phyloP scores from a whole-genome alignment of 805 yeast species.

The Hanseniaspora clermontiae region DNA sequence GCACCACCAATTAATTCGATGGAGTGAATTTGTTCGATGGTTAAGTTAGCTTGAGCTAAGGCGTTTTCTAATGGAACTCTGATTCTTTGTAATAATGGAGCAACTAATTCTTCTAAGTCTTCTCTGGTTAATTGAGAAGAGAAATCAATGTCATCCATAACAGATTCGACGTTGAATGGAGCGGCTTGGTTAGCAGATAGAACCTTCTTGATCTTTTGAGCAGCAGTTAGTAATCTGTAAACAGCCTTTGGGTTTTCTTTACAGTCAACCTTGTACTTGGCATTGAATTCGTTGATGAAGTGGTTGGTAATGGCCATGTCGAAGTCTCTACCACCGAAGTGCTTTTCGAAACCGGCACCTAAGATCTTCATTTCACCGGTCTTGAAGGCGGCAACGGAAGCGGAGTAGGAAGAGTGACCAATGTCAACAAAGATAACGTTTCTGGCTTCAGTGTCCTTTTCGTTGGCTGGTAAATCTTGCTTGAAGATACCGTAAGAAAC shows the following conservation, averaged over 20 bases:
- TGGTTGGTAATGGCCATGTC: slow-evolving; percentile 89
- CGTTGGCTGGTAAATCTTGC: slow-evolving; percentile 76
- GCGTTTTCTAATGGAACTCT: slow-evolving; percentile 70
- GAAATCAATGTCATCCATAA: slow-evolving; percentile 94
- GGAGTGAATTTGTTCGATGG: slow-evolving; percentile 65
- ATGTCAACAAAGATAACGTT: slow-evolving; percentile 88
- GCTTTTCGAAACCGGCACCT: slow-evolving; percentile 86
- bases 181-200: slow-evolving; percentile 91
- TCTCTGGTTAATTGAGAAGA: slow-evolving; percentile 80
- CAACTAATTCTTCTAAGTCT: slow-evolving; percentile 78
- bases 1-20: slow-evolving; percentile 97
- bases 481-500: slow-evolving; percentile 98
- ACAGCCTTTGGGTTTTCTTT: slow-evolving; percentile 86
- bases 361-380: slow-evolving; percentile 90
- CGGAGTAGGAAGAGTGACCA: slow-evolving; percentile 92
- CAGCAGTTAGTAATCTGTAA: slow-evolving; percentile 80
- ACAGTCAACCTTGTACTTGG: slow-evolving; percentile 87
- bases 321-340: slow-evolving; percentile 96
- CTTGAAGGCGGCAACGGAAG: slow-evolving; percentile 78
- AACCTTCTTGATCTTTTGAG: slow-evolving; percentile 90
- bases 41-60: slow-evolving; percentile 62
- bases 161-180: slow-evolving; percentile 88
- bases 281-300: slow-evolving; percentile 83
- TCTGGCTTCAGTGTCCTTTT: slow-evolving; percentile 54
- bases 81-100: slow-evolving; percentile 68